Evolutionary conservation across 495 filamentous ascomycete genomes (phyloP), one percentile per base, ranked within the genome.

Genomic region (Parmelia sp.): DNA sequence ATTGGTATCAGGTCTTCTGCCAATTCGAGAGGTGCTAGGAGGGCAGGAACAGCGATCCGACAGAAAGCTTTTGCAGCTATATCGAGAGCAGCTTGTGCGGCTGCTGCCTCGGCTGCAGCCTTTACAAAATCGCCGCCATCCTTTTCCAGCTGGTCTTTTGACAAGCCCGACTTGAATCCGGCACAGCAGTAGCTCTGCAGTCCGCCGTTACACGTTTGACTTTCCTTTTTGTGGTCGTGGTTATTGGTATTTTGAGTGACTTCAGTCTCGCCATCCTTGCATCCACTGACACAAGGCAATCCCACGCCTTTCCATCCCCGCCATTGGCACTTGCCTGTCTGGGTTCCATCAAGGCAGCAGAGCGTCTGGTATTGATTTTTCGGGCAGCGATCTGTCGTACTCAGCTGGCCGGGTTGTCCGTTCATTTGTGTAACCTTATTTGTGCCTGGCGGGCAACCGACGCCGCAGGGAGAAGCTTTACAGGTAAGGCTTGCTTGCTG

Each of bases 1-100:
- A 71, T 66, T 33, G 70, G 70, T 39, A 73, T 73, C 15, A 72
- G 37, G 53, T 70, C 70, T 47, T 70, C 68, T n/a, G 58, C n/a
- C 19, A 66, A 25, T 45, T 70, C 68, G 19, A 73, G 65, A 29
- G 71, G 71, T 37, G 65, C 65, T 15, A 73, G 65, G 12, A 70
- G 40, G 29, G 67, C 71, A 36, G 71, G 67, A 25, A 73, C 68
- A 29, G 71, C 71, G 17, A 73, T 45, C 17, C 71, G 42, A 60
- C 71, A 73, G 57, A 73, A 73, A 1, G 71, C 71, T 57, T 71
- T 73, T 23, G 71, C 71, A 40, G 70, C 71, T 45, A 71, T 51
- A 47, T 71, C 71, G 5, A 73, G 62, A 11, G 71, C 66, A 44
- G 67, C 68, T 42, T 70, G 61, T 56, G 63, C 66, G 29, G 70